These are phyloP conservation scores for Tetrastigma voinierianum DNA, from an alignment of 164 flowering plant genomes.

Conservation along the genomic window DNA sequence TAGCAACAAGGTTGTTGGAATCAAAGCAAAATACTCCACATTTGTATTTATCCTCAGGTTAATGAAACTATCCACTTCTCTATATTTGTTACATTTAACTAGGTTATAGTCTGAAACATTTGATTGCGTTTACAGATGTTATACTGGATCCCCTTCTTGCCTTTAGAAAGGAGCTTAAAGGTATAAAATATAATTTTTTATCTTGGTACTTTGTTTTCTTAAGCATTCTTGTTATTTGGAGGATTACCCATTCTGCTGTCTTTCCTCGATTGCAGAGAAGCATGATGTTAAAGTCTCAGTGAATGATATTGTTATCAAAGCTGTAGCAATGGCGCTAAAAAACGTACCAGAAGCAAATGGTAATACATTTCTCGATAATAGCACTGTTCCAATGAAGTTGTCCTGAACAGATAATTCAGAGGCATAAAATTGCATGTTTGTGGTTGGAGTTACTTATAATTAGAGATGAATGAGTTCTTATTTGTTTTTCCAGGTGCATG, in stretches of 20 bases:
- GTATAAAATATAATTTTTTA: constrained; percentile 27
- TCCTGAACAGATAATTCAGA: neutral
- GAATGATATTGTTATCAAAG: constrained; percentile 94
- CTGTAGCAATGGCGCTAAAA: constrained; percentile 83
- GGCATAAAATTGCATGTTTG: too few species aligned
- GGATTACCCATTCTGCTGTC: constrained; percentile 3
- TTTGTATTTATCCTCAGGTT: constrained; percentile 83
- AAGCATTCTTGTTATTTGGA: neutral
- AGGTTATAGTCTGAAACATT: constrained; percentile 15
- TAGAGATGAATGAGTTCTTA: too few species aligned
- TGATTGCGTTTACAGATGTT: constrained; percentile 60
- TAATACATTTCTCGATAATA: constrained; percentile 22
- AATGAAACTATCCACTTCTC: constrained; percentile 1
- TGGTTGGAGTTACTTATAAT: too few species aligned
- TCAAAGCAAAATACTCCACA: constrained; percentile 92
- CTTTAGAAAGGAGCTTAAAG: constrained; percentile 87
- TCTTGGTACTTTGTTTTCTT: constrained; percentile 3
- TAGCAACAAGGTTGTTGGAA: constrained; percentile 85
- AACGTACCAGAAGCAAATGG: constrained; percentile 94
- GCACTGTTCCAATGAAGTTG: neutral
- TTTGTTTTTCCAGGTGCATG: too few species aligned
- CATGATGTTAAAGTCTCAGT: constrained; percentile 90
- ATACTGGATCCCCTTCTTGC: constrained; percentile 90
- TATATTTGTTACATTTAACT: constrained; percentile 10
- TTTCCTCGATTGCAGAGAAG: constrained; percentile 53